A percentile compares a stretch with the other conserved stretches of the same genome.
phyloP scores from a whole-genome alignment of 345 rosid genomes.

The Iberis pinnata region DNA sequence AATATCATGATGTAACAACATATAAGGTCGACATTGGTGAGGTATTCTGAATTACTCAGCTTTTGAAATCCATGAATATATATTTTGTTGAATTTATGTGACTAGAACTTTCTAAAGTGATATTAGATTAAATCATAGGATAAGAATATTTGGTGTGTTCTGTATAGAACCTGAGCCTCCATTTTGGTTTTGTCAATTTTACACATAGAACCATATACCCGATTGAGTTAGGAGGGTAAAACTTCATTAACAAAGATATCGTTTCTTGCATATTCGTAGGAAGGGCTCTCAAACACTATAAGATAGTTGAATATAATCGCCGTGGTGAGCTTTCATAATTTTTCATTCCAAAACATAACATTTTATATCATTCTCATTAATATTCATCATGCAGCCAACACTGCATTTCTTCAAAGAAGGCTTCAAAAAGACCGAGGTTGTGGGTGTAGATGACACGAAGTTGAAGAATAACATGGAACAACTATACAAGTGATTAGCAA shows the following conservation, averaged over 20 bases:
- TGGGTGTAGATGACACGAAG: slow-evolving; percentile 53
- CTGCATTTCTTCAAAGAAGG: slow-evolving; percentile 62
- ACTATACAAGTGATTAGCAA: slow-evolving; percentile 46
- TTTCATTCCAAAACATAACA: neutral
- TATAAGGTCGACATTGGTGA: slow-evolving; percentile 76
- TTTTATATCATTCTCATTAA: neutral
- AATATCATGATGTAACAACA: slow-evolving; percentile 53
- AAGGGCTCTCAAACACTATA: slow-evolving; percentile 40
- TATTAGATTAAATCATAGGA: neutral
- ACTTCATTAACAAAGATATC: neutral
- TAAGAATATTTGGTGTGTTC: neutral
- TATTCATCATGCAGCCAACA: slow-evolving; percentile 54
- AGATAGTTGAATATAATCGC: slow-evolving; percentile 36
- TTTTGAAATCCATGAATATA: neutral
- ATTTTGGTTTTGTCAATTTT: slow-evolving; percentile 2
- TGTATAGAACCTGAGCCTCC: neutral
- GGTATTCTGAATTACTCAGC: slow-evolving; percentile 31
- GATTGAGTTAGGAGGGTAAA: neutral
- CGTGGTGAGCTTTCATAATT: slow-evolving; percentile 45
- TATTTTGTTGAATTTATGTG: neutral
- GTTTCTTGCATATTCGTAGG: slow-evolving; percentile 40
- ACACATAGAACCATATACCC: neutral
- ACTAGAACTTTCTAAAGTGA: neutral
- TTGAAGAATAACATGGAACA: slow-evolving; percentile 52
- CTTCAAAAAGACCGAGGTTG: slow-evolving; percentile 50